Percentiles rank a stretch among this genome's conserved stretches.
Conservation (phyloP, 2,329 filamentous ascomycete genomes). For the Westerdykella sp. region DNA sequence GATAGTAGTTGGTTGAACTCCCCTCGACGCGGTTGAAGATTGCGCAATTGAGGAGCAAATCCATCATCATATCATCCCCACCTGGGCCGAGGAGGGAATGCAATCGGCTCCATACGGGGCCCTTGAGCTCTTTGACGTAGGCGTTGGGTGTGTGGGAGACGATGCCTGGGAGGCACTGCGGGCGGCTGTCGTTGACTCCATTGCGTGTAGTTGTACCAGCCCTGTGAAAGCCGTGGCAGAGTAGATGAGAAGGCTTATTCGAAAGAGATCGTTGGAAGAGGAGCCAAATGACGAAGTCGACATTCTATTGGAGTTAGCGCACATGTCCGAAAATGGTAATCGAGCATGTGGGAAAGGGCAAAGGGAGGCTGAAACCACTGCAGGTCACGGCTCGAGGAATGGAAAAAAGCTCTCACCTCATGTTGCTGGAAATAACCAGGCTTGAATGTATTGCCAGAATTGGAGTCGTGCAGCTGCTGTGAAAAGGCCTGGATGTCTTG, state of each 20-base stretch:
- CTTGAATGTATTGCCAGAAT: conserved; percentile 23
- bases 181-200: conserved; percentile 12
- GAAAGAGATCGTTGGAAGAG: conserved; percentile 58
- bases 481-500: conserved; percentile 42
- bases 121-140: conserved; percentile 63
- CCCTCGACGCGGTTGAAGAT: conserved; percentile 62
- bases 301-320: conserved; percentile 33
- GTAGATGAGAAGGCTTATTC: conserved; percentile 61
- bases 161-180: conserved; percentile 57
- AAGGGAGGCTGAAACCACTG: background rate
- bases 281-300: conserved; percentile 58
- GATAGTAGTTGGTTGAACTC: conserved; percentile 62
- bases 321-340: conserved; percentile 2
- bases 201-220: conserved; percentile 30
- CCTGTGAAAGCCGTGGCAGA: conserved; percentile 76
- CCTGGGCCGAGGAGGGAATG: conserved; percentile 66
- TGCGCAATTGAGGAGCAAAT: conserved; percentile 69
- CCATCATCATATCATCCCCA: conserved; percentile 71
- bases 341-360: conserved; percentile 8
- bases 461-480: conserved; percentile 37
- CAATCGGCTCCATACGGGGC: conserved; percentile 66
- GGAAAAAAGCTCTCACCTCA: conserved; percentile 36
- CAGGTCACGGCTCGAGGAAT: background rate
- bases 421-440: conserved; percentile 35
- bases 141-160: conserved; percentile 60